Percentiles rank a stretch among this genome's conserved stretches.
These are phyloP conservation scores for Gnaphalium uliginosum DNA, from an alignment of 129 eudicot genomes.

Conservation along the genomic window DNA sequence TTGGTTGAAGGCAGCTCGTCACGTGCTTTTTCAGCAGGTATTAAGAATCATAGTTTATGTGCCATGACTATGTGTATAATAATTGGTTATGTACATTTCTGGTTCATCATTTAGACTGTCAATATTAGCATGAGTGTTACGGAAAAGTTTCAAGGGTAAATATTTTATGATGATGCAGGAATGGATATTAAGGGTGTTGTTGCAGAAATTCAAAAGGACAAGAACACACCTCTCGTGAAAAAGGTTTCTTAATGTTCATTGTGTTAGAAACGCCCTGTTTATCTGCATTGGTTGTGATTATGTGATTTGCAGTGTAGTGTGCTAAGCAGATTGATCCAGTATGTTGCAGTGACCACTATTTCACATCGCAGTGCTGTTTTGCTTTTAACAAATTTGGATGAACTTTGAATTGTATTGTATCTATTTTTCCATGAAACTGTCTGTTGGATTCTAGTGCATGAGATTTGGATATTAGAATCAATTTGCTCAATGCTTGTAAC, in stretches of 20 bases:
- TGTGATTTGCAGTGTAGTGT: slow-evolving; percentile 16
- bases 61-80: not conserved
- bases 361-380: not conserved
- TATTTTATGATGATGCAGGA: slow-evolving; percentile 72
- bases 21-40: slow-evolving; percentile 97
- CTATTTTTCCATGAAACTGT: too few relatives aligned
- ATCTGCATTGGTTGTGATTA: slow-evolving; percentile 15
- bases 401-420: too few relatives aligned
- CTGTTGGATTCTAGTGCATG: not conserved
- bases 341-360: too few relatives aligned
- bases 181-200: slow-evolving; percentile 99
- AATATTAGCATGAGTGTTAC: slow-evolving; percentile 16
- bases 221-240: slow-evolving; percentile 85
- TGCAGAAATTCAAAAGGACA: slow-evolving; percentile 97
- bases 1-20: slow-evolving; percentile 86
- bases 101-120: slow-evolving; percentile 13
- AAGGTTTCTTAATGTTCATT: slow-evolving; percentile 51
- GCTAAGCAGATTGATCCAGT: slow-evolving; percentile 10
- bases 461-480: slow-evolving; percentile 2
- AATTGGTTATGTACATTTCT: slow-evolving; percentile 4
- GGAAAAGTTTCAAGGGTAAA: slow-evolving; percentile 47
- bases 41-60: not conserved
- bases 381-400: not conserved
- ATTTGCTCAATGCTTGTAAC: slow-evolving; percentile 16
- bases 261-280: slow-evolving; percentile 11